Conservation (phyloP, 352 stramenopile genomes). For the Phytophthora macrochlamydospora region DNA sequence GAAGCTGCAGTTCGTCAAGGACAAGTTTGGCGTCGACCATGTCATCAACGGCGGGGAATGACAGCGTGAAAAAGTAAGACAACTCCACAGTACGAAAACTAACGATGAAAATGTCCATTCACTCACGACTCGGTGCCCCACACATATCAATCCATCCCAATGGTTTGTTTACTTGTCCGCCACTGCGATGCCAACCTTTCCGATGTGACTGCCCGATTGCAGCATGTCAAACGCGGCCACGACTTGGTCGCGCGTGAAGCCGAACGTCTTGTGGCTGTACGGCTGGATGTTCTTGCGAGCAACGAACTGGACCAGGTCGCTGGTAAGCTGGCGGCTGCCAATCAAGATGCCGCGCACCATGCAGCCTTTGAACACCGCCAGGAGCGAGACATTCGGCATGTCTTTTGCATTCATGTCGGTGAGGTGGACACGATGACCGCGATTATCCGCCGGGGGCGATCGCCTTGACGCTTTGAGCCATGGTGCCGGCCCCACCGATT, state of each 20-base stretch:
- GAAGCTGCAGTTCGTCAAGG: constrained; percentile 30
- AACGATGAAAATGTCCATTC: too few relatives aligned
- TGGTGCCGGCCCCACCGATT: constrained; percentile 30
- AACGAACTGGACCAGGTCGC: constrained; percentile 28
- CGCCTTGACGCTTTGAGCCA: constrained; percentile 31
- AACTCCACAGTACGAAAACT: too few relatives aligned
- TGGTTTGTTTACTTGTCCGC: background rate
- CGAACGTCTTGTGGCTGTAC: constrained; percentile 30
- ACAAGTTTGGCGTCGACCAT: constrained; percentile 21
- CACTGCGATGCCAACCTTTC: constrained; percentile 28
- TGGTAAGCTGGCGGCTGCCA: constrained; percentile 24
- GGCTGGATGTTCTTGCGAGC: constrained; percentile 24
- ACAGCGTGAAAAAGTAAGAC: constrained; percentile 20
- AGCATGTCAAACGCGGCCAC: constrained; percentile 25
- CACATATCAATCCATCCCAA: background rate
- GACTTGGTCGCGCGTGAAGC: constrained; percentile 17
- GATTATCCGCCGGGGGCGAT: constrained; percentile 24
- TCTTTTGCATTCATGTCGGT: constrained; percentile 16
- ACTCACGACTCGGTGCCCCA: background rate
- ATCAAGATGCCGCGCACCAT: constrained; percentile 27
- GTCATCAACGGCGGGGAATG: constrained; percentile 37
- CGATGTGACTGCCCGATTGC: constrained; percentile 19
- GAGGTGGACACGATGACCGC: constrained; percentile 27
- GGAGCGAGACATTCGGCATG: constrained; percentile 24
- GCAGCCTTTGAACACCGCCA: constrained; percentile 21